phyloP scores from a whole-genome alignment of 768 basidiomycete genomes.

The Collybia sordida region DNA sequence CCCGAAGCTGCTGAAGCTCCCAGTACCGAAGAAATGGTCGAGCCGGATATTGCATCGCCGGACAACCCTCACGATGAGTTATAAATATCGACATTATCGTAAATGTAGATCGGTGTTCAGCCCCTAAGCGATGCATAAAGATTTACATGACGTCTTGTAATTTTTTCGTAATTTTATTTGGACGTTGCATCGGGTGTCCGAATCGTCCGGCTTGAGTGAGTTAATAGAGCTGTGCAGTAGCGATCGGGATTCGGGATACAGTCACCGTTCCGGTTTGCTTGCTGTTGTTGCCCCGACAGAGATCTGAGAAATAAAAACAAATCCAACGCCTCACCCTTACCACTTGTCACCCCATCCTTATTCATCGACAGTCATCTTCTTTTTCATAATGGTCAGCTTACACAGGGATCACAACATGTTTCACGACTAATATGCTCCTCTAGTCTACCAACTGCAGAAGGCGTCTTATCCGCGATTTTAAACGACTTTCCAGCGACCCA shows the following conservation, averaged over 20 bases:
- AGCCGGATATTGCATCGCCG: neutral
- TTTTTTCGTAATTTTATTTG: neutral
- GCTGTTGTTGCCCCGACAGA: neutral
- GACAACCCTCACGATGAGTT: neutral
- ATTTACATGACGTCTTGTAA: conserved; percentile 2
- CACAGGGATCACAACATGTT: too few relatives aligned
- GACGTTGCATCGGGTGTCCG: neutral
- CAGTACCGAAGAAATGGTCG: neutral
- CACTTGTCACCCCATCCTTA: neutral
- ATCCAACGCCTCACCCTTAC: neutral
- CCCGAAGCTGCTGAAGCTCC: too few relatives aligned
- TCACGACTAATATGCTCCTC: neutral
- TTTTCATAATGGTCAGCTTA: conserved; percentile 1
- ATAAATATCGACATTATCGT: neutral
- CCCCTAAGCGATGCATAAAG: neutral
- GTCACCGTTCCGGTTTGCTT: neutral
- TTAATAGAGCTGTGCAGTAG: neutral
- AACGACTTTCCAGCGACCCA: conserved; percentile 90
- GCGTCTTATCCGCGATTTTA: conserved; percentile 97
- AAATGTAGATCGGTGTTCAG: neutral
- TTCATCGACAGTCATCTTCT: neutral
- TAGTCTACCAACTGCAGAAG: conserved; percentile 94
- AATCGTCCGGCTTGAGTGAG: neutral
- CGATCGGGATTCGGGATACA: neutral
- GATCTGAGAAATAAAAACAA: neutral